phyloP scores from a whole-genome alignment of 2,329 filamentous ascomycete genomes.

The Sporothrix mexicana region DNA sequence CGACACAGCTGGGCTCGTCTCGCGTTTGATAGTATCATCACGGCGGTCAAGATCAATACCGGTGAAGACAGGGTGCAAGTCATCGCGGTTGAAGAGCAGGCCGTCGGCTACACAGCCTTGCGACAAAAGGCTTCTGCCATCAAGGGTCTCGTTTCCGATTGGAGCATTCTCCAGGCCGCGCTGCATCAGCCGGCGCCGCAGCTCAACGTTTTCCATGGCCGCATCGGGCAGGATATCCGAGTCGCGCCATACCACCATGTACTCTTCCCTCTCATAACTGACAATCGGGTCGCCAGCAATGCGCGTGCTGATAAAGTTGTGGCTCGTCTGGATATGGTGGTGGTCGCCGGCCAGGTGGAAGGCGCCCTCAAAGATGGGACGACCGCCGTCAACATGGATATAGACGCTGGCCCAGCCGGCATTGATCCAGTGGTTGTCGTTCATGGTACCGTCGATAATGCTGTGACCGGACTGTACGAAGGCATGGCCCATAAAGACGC shows the following conservation, averaged over 20 bases:
- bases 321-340: conserved; percentile 82
- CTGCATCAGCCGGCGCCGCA: conserved; percentile 59
- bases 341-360: conserved; percentile 82
- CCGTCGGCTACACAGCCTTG: conserved; percentile 73
- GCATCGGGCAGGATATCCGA: conserved; percentile 70
- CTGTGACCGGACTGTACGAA: conserved; percentile 67
- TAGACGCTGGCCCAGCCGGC: conserved; percentile 87
- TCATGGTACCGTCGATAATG: conserved; percentile 59
- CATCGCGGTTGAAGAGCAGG: conserved; percentile 78
- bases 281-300: conserved; percentile 73
- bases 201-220: conserved; percentile 59
- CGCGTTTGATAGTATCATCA: conserved; percentile 42
- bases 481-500: conserved; percentile 80
- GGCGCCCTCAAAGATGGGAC: conserved; percentile 86
- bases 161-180: conserved; percentile 43
- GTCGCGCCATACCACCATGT: conserved; percentile 91
- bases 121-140: neutral
- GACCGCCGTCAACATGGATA: conserved; percentile 74
- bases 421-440: conserved; percentile 68
- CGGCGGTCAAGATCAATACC: conserved; percentile 55
- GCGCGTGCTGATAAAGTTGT: conserved; percentile 75
- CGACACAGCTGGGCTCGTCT: conserved; percentile 52
- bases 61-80: conserved; percentile 71
- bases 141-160: conserved; percentile 42
- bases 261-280: conserved; percentile 64